Conservation (phyloP, 345 rosid species). For the Excoecaria agallocha region DNA sequence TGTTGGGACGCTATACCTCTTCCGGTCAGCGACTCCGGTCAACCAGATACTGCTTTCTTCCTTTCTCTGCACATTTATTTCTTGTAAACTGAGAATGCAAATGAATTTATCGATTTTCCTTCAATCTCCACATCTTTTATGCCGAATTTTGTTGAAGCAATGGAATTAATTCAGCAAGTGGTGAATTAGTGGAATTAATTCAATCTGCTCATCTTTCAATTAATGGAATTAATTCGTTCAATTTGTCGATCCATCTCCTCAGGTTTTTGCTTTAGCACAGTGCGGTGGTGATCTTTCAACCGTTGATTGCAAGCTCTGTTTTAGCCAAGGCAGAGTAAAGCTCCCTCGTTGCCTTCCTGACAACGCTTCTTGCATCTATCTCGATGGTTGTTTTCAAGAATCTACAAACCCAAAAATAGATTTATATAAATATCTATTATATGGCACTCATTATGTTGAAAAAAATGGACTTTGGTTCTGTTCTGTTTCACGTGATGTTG, state of each 20-base stretch:
- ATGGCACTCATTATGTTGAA: too few relatives aligned
- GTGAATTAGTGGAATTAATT: slow-evolving; percentile 25
- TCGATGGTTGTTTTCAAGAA: slow-evolving; percentile 66
- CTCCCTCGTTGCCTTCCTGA: slow-evolving; percentile 33
- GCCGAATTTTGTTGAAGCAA: slow-evolving; percentile 14
- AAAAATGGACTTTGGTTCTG: too few relatives aligned
- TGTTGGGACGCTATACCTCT: too few relatives aligned
- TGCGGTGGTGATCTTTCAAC: slow-evolving; percentile 46
- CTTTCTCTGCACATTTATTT: too few relatives aligned
- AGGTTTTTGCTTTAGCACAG: slow-evolving; percentile 37
- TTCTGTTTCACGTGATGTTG: too few relatives aligned
- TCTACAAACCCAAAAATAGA: slow-evolving; percentile 28
- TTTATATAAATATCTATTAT: too few relatives aligned
- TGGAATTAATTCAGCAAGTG: slow-evolving; percentile 16
- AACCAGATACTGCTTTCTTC: too few relatives aligned
- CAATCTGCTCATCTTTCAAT: too few relatives aligned
- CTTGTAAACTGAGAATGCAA: too few relatives aligned
- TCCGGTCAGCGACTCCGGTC: too few relatives aligned
- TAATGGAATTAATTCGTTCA: too few relatives aligned
- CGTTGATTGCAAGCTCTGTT: slow-evolving; percentile 46
- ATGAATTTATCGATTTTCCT: too few relatives aligned
- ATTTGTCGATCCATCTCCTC: slow-evolving; percentile 20
- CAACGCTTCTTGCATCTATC: slow-evolving; percentile 48
- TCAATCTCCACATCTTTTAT: neutral
- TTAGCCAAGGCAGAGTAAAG: slow-evolving; percentile 26